phyloP scores from a whole-genome alignment of 208 protist species.

The Trypanosoma melophagium region DNA sequence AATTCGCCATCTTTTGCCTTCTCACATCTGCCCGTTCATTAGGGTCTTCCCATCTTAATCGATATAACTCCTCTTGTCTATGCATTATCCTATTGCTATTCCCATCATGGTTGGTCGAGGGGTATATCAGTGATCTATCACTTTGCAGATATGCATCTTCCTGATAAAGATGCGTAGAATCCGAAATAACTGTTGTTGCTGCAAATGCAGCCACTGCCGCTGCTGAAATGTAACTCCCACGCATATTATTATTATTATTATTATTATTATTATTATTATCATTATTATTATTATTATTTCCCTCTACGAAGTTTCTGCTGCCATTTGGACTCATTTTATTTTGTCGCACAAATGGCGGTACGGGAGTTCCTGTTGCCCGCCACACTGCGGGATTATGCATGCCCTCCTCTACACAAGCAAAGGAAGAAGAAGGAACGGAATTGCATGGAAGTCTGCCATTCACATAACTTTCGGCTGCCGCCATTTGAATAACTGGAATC shows the following conservation, averaged over 20 bases:
- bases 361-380: slow-evolving; percentile 1
- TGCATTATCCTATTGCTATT: background rate
- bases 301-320: no score
- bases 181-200: no score
- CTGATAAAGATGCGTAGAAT: slow-evolving; percentile 4
- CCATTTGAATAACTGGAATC: background rate
- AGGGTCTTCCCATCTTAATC: background rate
- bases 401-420: background rate
- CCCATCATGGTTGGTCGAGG: no score
- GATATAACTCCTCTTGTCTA: background rate
- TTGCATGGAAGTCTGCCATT: background rate
- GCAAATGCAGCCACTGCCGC: no score
- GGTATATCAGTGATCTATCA: no score
- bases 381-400: background rate
- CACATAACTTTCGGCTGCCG: background rate
- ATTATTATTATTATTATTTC: no score
- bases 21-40: background rate
- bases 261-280: no score
- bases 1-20: no score
- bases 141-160: background rate
- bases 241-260: no score
- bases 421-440: background rate
- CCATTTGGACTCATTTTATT: no score
- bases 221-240: no score
- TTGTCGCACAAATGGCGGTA: slow-evolving; percentile 7